Base-by-base conservation (phyloP, 2,329 filamentous ascomycete species). In the Blastomyces emzantsi region DNA sequence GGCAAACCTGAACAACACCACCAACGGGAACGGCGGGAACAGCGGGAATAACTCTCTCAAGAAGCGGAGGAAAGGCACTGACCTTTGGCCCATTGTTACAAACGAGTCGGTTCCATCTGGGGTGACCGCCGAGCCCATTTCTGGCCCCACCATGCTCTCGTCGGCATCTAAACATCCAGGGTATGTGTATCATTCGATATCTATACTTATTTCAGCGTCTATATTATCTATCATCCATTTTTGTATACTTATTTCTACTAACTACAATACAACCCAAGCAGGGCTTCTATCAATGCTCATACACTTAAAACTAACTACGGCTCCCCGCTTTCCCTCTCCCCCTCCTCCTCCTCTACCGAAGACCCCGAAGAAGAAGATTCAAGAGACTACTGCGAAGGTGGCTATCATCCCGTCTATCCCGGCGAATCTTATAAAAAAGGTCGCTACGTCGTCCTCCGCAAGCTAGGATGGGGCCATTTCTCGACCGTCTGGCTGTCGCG, bases 341-440 rank as follows among this genome's bases (percentile, higher is more conserved):
- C 90, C 65, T 88, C 88, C 61, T 89, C 90, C 62, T 85, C 87
- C 63, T 90, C 90, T 57, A 87, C 86, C 70, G 92, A 93, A 78
- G 92, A 96, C 75, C 83, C 85, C 73, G 94, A 97, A 75, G 94
- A 99, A 79, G 94, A 99, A 79, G 94, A 99, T 78, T 96, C 91
- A 58, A 93, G 97, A 78, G 94, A 99, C 78, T 99, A 99, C 81
- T 97, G 93, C 85, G 97, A 97, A 79, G 94, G 94, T 72, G 94
- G 94, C 66, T 99, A 97, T 77, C 94, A 99, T 74, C 94, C 94
- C 2, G 94, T 99, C 60, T 84, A 87, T 71, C 89, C 97, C 65
- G 94, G 94, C 71, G 94, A 99, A 79, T 89, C 92, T 73, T 97
- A 97, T 84, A 97, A 97, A 76, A 91, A 97, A 75, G 92, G 91